Percentiles rank a stretch among this genome's conserved stretches.
Evolutionary conservation across 192 early-diverging fungal species (phyloP).

Genomic region (Paraglomus occultum): DNA sequence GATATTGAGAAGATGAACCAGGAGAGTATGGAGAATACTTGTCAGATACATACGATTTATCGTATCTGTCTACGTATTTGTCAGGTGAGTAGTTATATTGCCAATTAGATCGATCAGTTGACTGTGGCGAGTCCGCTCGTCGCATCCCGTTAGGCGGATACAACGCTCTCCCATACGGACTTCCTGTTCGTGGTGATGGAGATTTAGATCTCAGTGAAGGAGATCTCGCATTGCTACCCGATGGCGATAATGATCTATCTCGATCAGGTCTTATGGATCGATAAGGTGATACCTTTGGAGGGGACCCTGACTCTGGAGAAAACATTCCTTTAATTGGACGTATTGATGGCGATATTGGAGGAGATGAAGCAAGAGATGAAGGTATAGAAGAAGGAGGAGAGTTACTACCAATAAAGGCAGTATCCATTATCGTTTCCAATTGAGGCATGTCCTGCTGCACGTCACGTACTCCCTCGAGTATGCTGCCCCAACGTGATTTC

Average conservation of each 20-base stretch:
- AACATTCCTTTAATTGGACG: constrained; percentile 7
- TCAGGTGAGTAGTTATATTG: background rate
- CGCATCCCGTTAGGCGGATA: background rate
- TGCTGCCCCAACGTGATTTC: constrained; percentile 50
- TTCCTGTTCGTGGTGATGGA: constrained; percentile 22
- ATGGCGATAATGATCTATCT: constrained; percentile 18
- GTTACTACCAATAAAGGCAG: constrained; percentile 9
- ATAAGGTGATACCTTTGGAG: constrained; percentile 26
- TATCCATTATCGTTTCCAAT: constrained; percentile 37
- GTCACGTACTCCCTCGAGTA: constrained; percentile 40
- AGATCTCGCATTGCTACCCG: constrained; percentile 23
- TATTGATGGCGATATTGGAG: constrained; percentile 26
- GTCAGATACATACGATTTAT: too few species aligned
- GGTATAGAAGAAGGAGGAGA: constrained; percentile 30
- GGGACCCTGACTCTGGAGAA: constrained; percentile 19
- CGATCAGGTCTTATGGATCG: background rate
- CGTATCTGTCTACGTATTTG: too few species aligned
- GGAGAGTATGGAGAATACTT: too few species aligned
- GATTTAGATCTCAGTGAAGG: constrained; percentile 24
- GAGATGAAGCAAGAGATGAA: constrained; percentile 29
- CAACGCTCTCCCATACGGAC: constrained; percentile 7
- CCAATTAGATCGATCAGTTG: background rate
- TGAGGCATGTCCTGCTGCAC: constrained; percentile 38
- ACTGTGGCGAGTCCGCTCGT: constrained; percentile 3
- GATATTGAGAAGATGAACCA: background rate